Base-by-base conservation (phyloP, 2,329 filamentous ascomycete species). In the Amesomyces nigricolor region DNA sequence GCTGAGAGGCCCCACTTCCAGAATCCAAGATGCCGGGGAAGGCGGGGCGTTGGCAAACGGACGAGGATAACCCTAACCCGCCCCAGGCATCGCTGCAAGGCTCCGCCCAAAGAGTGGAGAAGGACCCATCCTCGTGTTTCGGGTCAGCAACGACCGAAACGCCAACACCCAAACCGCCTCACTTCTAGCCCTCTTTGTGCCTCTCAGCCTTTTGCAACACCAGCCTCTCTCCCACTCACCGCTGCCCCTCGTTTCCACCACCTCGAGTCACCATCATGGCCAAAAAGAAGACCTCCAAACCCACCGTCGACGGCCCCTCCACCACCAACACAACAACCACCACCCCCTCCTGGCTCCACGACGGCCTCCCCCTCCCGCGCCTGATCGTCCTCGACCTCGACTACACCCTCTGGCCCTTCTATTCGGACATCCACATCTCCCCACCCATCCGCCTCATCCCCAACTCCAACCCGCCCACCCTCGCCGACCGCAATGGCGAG, bases 341-440 rank as follows among this genome's bases (percentile, higher is more conserved):
- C 2, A 19, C 63, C 29, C 77, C 77, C 4, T 35, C 68, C 19
- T 74, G 76, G 62, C 75, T 82, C 38, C 65, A 68, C 62, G 77
- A 81, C 70, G 72, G 82, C 42, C 80, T 84, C 0, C 88, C 90
- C 0, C 80, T 96, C 1, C 91, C 91, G 0, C 84, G 86, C 59
- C 79, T 96, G 63, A 80, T 97, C 64, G 88, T 94, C 61, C 96
- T 97, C 74, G 94, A 97, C 70, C 83, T 97, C 60, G 92, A 97
- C 78, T 97, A 96, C 78, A 97, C 94, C 0, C 79, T 97, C n/a
- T 97, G 92, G 94, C 91, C 91, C 4, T 96, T 96, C 73, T 97
- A 92, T 92, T 86, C 95, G 1, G 94, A 97, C 75, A 96, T 91
- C 3, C 91, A 96, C 72, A 87, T 94, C 64, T 82, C 83, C 22